Conservation (phyloP, 495 filamentous ascomycete species). For the Baudoinia panamericana region DNA sequence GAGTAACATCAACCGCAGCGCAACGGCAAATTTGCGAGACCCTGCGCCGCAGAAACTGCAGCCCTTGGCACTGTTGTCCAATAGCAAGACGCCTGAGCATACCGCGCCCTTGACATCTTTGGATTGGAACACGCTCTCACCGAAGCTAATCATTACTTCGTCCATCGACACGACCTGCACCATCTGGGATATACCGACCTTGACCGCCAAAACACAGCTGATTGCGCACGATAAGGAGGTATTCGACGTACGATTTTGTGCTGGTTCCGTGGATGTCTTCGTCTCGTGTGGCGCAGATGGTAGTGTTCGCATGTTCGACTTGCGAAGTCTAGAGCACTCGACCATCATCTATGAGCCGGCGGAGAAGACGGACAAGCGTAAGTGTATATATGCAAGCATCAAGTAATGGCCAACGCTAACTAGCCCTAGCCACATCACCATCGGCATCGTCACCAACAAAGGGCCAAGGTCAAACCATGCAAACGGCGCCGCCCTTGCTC, state of each 20-base stretch:
- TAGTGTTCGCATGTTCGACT: constrained; percentile 97
- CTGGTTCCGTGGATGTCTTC: constrained; percentile 91
- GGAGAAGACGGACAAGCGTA: constrained; percentile 76
- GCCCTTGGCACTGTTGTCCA: constrained; percentile 83
- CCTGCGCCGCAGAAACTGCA: constrained; percentile 71
- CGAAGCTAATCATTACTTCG: constrained; percentile 92
- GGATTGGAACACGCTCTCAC: constrained; percentile 95
- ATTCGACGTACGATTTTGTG: constrained; percentile 95
- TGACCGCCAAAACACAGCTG: constrained; percentile 95
- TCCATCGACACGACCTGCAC: constrained; percentile 99
- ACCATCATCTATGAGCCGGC: constrained; percentile 99
- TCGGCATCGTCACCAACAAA: constrained; percentile 30
- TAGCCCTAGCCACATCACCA: constrained; percentile 19
- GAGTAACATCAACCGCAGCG: constrained; percentile 58
- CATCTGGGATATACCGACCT: constrained; percentile 98
- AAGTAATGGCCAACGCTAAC: constrained; percentile 3
- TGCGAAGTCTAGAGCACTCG: constrained; percentile 90
- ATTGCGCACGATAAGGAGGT: constrained; percentile 99
- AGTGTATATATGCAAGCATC: constrained; percentile 7
- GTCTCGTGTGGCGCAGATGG: constrained; percentile 96
- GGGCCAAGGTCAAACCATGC: constrained; percentile 51
- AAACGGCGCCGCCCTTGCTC: constrained; percentile 60
- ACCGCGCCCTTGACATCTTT: constrained; percentile 91
- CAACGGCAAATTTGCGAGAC: constrained; percentile 46
- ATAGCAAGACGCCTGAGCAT: constrained; percentile 96